Base-by-base conservation (phyloP, 768 basidiomycete species). In the Podaxis sp. region DNA sequence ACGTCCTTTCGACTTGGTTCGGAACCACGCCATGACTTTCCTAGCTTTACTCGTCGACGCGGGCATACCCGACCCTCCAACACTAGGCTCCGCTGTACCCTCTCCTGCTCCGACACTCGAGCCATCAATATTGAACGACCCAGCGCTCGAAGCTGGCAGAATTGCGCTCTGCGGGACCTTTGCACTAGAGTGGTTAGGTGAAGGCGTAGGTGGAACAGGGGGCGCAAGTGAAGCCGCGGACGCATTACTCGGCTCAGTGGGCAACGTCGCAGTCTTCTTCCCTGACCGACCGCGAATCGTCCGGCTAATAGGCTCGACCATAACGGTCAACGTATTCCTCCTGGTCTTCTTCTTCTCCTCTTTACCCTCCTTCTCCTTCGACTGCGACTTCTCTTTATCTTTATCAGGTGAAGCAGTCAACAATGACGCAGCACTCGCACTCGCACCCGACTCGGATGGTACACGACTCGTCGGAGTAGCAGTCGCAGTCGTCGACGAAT, bases 11-110 rank as follows among this genome's bases (percentile, higher is more conserved):
- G 87, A 88, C 75, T 83, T 85, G 60, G 83, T 84, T 74, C 91
- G 82, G 85, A 99, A 99, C 97, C 97, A 99, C 67, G 95, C 89
- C 96, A 99, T 99, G 58, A 99, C 97, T 71, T 90, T 94, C 74
- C 88, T 87, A 3, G 96, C 95, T 74, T 95, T 91, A 75, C 84
- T 88, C n/a, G 92, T 86, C 64, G 91, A 88, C 15, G 88, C 91
- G 2, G 83, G 82, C 76, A 89, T 80, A 7, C 77, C 79, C 2
- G 69, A 44, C 7, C 71, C 75, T 22, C 54, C 70, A 36, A 63
- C 46, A 26, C 61, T 55, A 11, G 67, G 61, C 30, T 57, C 58
- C 15, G 64, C 54, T 44, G 63, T 66, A 8, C 56, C 46, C 28
- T 58, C 56, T 7, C 51, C 49, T 17, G 62, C 58, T 44, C 55